Conservation (phyloP, 2,329 filamentous ascomycete species). For the Neoscytalidium dimidiatum region DNA sequence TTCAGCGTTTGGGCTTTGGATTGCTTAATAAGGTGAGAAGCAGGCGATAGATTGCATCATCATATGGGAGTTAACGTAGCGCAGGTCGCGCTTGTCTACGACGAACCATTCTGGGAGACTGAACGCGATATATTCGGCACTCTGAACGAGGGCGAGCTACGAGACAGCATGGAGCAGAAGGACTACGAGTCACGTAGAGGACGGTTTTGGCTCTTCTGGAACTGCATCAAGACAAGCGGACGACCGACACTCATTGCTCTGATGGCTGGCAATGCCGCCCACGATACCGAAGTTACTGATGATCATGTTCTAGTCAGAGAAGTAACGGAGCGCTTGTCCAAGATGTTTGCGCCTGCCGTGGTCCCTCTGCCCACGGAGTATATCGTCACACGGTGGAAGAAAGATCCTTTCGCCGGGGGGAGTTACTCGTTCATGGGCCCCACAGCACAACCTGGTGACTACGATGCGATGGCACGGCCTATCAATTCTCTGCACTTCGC, state of each 20-base stretch:
- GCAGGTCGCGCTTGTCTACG: conserved; percentile 80
- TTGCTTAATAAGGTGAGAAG: conserved; percentile 77
- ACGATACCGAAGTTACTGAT: conserved; percentile 76
- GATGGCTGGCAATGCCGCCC: conserved; percentile 94
- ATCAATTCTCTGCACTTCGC: conserved; percentile 92
- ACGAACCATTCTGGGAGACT: conserved; percentile 87
- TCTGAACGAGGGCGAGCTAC: conserved; percentile 70
- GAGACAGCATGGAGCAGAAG: conserved; percentile 71
- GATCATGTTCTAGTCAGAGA: conserved; percentile 78
- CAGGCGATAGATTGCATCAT: background rate
- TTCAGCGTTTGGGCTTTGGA: conserved; percentile 85
- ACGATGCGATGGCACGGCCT: conserved; percentile 83
- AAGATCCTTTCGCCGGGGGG: conserved; percentile 86
- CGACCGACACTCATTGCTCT: conserved; percentile 82
- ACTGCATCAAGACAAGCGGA: conserved; percentile 86
- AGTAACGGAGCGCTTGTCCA: conserved; percentile 75
- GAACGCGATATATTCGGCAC: conserved; percentile 92
- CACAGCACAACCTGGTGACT: conserved; percentile 80
- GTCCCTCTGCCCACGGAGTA: conserved; percentile 82
- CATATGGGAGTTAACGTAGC: background rate
- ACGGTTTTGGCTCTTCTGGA: conserved; percentile 98
- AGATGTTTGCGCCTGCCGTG: conserved; percentile 64
- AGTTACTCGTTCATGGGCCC: conserved; percentile 95
- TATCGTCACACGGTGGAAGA: conserved; percentile 89
- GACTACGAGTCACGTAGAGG: conserved; percentile 80